These are phyloP conservation scores for Achlya hypogyna DNA, from an alignment of 352 stramenopile species.

Conservation along the genomic window DNA sequence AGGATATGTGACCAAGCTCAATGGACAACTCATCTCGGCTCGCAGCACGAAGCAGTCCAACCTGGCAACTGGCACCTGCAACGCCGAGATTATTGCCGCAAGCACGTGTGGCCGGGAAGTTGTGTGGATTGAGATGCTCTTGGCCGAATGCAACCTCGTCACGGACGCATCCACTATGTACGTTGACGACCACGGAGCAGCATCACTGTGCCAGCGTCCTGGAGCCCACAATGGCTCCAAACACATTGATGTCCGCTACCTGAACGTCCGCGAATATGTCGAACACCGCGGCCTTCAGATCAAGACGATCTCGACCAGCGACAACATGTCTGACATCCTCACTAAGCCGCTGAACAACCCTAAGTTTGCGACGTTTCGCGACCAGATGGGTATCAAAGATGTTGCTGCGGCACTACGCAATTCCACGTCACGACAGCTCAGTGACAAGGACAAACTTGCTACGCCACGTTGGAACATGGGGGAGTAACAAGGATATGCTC, in stretches of 20 bases:
- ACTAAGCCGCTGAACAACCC: too few species aligned
- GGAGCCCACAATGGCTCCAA: not conserved
- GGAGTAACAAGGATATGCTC: too few species aligned
- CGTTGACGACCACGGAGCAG: not conserved
- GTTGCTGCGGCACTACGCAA: too few species aligned
- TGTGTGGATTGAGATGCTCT: not conserved
- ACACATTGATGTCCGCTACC: not conserved
- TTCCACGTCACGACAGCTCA: too few species aligned
- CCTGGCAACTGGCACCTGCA: not conserved
- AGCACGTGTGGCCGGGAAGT: not conserved
- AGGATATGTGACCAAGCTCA: not conserved
- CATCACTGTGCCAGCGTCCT: not conserved
- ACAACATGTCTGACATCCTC: not conserved
- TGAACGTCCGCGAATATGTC: not conserved
- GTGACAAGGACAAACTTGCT: too few species aligned
- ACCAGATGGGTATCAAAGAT: too few species aligned
- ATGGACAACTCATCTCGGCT: not conserved
- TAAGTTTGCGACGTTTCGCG: too few species aligned
- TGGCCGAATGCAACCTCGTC: not conserved
- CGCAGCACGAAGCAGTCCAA: not conserved
- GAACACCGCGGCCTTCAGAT: not conserved
- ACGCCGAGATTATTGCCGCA: not conserved
- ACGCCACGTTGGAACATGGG: too few species aligned
- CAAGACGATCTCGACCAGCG: not conserved
- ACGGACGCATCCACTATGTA: not conserved